Conservation (phyloP, 345 rosid species). For the Clarkia xantiana region DNA sequence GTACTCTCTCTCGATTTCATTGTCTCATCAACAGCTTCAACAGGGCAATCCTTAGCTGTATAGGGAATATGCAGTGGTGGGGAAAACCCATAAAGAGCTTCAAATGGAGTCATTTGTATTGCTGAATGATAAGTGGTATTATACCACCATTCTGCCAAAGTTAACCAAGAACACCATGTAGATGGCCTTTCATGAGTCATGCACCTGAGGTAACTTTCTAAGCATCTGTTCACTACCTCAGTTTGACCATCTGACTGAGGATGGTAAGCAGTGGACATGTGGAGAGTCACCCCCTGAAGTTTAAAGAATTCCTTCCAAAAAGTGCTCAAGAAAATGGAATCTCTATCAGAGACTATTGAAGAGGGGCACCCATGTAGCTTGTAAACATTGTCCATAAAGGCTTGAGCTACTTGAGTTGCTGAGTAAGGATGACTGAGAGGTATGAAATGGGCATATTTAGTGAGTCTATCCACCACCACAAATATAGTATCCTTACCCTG, state of each 20-base stretch:
- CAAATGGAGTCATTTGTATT: neutral
- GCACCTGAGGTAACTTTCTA: neutral
- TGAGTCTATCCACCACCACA: slow-evolving; percentile 5
- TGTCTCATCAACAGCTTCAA: no score
- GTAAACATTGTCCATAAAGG: neutral
- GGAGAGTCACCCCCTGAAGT: neutral
- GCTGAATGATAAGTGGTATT: slow-evolving; percentile 1
- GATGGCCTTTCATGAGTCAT: neutral
- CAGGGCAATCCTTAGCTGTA: no score
- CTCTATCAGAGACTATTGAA: no score
- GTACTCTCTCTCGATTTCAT: no score
- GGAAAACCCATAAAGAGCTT: slow-evolving; percentile 3
- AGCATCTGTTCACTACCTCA: neutral
- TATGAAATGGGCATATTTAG: slow-evolving; percentile 1
- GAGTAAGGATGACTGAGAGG: neutral
- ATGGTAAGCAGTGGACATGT: neutral
- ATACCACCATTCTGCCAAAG: slow-evolving; percentile 6
- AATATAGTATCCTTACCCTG: neutral
- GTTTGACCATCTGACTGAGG: slow-evolving; percentile 2
- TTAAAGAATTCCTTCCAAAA: neutral
- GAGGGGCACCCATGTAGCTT: neutral
- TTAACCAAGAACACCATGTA: neutral
- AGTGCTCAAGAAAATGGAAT: neutral
- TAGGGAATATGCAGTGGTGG: slow-evolving; percentile 1
- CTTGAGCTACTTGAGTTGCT: neutral